Percentiles rank a stretch among this genome's conserved stretches.
These are phyloP conservation scores for Coemansia sp. DNA, from an alignment of 192 early-diverging fungal species.

Conservation along the genomic window DNA sequence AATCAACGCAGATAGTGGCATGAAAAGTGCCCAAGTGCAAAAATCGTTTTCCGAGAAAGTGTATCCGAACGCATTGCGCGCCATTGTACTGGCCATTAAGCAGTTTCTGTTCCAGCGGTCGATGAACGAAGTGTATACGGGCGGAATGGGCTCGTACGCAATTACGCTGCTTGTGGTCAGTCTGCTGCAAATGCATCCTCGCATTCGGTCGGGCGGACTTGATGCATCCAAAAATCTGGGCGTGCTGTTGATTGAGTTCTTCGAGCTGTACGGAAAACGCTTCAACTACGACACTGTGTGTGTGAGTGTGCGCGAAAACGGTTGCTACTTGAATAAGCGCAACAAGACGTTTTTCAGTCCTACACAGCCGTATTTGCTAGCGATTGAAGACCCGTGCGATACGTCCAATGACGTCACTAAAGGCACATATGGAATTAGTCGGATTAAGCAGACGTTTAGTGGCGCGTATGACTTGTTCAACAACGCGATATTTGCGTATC, in stretches of 20 bases:
- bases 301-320: slow-evolving; percentile 58
- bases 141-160: slow-evolving; percentile 87
- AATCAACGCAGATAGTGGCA: slow-evolving; percentile 71
- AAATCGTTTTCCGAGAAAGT: slow-evolving; percentile 58
- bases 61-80: slow-evolving; percentile 58
- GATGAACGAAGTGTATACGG: slow-evolving; percentile 84
- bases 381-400: slow-evolving; percentile 61
- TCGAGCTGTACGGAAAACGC: slow-evolving; percentile 84
- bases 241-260: slow-evolving; percentile 85
- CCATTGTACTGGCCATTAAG: slow-evolving; percentile 82
- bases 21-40: slow-evolving; percentile 60
- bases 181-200: slow-evolving; percentile 87
- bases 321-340: slow-evolving; percentile 57
- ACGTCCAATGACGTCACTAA: slow-evolving; percentile 57
- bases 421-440: slow-evolving; percentile 48
- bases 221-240: slow-evolving; percentile 75
- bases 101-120: slow-evolving; percentile 73
- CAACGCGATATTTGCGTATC: slow-evolving; percentile 50
- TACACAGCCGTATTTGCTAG: slow-evolving; percentile 46
- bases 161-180: slow-evolving; percentile 73
- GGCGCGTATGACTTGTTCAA: slow-evolving; percentile 54
- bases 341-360: slow-evolving; percentile 18
- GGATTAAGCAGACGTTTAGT: slow-evolving; percentile 49
- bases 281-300: slow-evolving; percentile 74
- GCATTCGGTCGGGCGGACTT: slow-evolving; percentile 63